Conservation (phyloP, 768 basidiomycete species). For the Russula abietina region DNA sequence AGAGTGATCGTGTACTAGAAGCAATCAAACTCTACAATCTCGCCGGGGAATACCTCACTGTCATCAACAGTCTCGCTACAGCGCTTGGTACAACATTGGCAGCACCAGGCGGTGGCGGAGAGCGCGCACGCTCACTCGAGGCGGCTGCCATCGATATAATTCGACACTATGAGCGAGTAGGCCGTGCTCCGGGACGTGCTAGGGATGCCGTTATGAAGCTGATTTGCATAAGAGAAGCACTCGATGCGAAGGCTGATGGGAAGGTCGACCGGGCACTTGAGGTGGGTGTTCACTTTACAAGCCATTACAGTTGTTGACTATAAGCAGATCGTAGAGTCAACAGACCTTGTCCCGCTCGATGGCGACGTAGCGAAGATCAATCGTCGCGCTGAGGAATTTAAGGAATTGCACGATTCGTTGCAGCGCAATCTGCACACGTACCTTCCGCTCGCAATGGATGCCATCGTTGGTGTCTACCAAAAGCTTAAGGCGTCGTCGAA, state of each 20-base stretch:
- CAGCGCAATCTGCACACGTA: conserved; percentile 87
- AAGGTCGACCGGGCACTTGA: conserved; percentile 74
- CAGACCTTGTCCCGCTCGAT: conserved; percentile 79
- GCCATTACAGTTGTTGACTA: background rate
- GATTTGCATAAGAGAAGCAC: conserved; percentile 74
- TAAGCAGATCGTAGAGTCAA: conserved; percentile 77
- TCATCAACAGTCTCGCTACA: conserved; percentile 79
- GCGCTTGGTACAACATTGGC: conserved; percentile 81
- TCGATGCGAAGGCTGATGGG: conserved; percentile 66
- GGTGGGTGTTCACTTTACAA: conserved; percentile 42
- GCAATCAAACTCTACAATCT: conserved; percentile 96
- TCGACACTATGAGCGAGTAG: conserved; percentile 73
- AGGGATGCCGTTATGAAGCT: conserved; percentile 69
- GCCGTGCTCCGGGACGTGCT: conserved; percentile 63
- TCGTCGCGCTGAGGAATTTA: conserved; percentile 82
- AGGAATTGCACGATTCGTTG: conserved; percentile 76
- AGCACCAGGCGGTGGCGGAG: conserved; percentile 49
- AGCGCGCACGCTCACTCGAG: conserved; percentile 64
- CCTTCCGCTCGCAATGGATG: conserved; percentile 88
- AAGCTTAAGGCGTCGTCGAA: conserved; percentile 58
- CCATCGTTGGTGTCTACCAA: conserved; percentile 75
- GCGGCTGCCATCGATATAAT: conserved; percentile 73
- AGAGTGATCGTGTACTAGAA: conserved; percentile 79
- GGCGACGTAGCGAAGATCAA: conserved; percentile 83
- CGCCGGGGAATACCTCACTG: conserved; percentile 84